A percentile compares a stretch with the other conserved stretches of the same genome.
Evolutionary conservation across 2,329 filamentous ascomycete genomes (phyloP).

Genomic region (Cladophialophora exuberans): DNA sequence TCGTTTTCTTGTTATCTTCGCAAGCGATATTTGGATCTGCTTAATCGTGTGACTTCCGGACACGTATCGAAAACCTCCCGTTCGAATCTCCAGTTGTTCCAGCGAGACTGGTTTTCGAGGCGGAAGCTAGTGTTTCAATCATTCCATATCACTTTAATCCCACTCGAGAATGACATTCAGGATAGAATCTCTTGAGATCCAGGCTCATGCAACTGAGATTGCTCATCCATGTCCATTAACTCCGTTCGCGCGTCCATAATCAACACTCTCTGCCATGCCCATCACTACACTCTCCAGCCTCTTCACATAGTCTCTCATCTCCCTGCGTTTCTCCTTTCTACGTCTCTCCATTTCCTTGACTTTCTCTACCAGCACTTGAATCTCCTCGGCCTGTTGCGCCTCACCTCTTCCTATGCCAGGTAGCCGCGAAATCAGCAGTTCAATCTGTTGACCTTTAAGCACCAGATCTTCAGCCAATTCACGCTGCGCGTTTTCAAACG

Average conservation of each 20-base stretch:
- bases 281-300: slow-evolving; percentile 45
- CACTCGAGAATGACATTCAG: background rate
- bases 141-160: background rate
- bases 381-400: slow-evolving; percentile 48
- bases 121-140: background rate
- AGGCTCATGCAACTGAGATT: no score
- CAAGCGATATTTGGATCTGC: slow-evolving; percentile 9
- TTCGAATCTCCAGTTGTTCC: background rate
- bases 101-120: slow-evolving; percentile 1
- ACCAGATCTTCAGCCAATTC: slow-evolving; percentile 54
- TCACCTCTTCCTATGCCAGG: slow-evolving; percentile 51
- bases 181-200: background rate
- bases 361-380: slow-evolving; percentile 48
- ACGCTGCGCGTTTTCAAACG: slow-evolving; percentile 48
- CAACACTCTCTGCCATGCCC: slow-evolving; percentile 32
- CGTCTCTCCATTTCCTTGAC: slow-evolving; percentile 49
- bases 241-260: slow-evolving; percentile 4
- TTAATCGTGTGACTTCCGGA: background rate
- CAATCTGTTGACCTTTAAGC: slow-evolving; percentile 56
- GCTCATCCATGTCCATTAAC: slow-evolving; percentile 16
- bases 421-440: slow-evolving; percentile 50
- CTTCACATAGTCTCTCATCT: slow-evolving; percentile 46
- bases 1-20: no score
- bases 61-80: background rate
- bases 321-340: slow-evolving; percentile 44